Conservation (phyloP, 208 protist species). For the Trypanosoma theileri region DNA sequence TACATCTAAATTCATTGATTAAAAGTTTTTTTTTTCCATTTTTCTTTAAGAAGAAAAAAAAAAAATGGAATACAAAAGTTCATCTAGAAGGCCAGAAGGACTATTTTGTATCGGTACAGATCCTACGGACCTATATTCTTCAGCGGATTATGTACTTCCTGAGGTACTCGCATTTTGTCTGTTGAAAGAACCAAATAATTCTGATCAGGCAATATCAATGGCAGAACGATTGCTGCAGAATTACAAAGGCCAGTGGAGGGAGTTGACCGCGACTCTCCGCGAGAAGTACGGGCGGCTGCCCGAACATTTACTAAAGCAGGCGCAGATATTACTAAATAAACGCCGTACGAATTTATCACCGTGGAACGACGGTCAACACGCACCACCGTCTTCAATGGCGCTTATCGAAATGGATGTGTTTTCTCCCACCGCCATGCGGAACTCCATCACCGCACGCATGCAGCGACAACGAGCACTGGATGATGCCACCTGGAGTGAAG, state of each 20-base stretch:
- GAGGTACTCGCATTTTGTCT: slow-evolving; percentile 17
- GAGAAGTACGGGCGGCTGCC: slow-evolving; percentile 22
- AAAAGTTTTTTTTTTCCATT: too few relatives aligned
- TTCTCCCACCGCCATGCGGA: neutral
- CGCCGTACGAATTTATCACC: neutral
- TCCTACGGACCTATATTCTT: neutral
- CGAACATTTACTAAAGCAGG: neutral
- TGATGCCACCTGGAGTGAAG: slow-evolving; percentile 9
- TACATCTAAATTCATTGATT: too few relatives aligned
- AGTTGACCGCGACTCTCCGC: slow-evolving; percentile 4
- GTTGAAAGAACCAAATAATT: neutral
- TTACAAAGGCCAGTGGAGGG: slow-evolving; percentile 12
- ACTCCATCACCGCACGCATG: slow-evolving; percentile 12
- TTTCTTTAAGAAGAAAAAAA: neutral
- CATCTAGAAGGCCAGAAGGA: too few relatives aligned
- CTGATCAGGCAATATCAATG: neutral
- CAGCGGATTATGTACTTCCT: neutral
- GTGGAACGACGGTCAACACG: neutral
- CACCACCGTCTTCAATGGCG: neutral
- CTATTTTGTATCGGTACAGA: neutral
- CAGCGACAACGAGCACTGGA: slow-evolving; percentile 4
- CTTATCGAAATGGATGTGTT: neutral
- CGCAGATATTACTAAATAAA: neutral
- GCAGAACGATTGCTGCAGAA: slow-evolving; percentile 10
- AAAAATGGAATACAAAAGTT: too few relatives aligned